A percentile compares a stretch with the other conserved stretches of the same genome.
Evolutionary conservation across 768 basidiomycete genomes (phyloP).

Genomic region (Collybia sordida): DNA sequence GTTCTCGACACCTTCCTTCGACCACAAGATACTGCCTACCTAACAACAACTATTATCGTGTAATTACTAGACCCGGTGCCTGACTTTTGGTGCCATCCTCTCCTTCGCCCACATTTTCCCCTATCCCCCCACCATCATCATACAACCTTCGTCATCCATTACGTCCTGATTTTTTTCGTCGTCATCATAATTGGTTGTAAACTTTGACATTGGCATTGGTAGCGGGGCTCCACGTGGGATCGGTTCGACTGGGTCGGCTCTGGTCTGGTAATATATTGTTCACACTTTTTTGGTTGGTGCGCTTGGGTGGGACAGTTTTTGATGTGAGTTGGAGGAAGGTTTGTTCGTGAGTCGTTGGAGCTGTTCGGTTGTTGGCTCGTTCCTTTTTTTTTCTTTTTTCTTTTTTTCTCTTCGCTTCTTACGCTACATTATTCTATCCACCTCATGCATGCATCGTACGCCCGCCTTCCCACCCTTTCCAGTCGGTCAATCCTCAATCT

Average conservation of each 20-base stretch:
- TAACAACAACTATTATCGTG: constrained; percentile 1
- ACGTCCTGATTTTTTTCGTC: neutral
- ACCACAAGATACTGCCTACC: neutral
- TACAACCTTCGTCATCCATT: constrained; percentile 3
- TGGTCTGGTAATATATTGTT: too few species aligned
- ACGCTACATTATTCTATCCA: constrained; percentile 2
- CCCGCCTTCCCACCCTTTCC: too few species aligned
- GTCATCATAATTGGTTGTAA: constrained; percentile 1
- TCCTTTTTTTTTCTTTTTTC: neutral
- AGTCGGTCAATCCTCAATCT: too few species aligned
- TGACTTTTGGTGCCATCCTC: constrained; percentile 7
- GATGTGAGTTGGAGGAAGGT: neutral
- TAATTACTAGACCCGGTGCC: constrained; percentile 7
- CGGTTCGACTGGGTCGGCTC: constrained; percentile 1
- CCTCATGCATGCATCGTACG: neutral
- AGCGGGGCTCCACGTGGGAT: neutral
- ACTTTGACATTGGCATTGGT: too few species aligned
- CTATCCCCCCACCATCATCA: constrained; percentile 1
- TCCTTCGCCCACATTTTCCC: neutral
- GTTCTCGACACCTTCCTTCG: constrained; percentile 2
- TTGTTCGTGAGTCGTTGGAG: neutral
- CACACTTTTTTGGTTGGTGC: neutral
- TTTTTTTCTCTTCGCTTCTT: neutral
- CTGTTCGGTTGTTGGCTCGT: neutral
- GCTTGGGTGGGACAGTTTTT: neutral